A percentile compares a stretch with the other conserved stretches of the same genome.
Conservation (phyloP, 306 rosid genomes). For the Dalbergia cultrata region DNA sequence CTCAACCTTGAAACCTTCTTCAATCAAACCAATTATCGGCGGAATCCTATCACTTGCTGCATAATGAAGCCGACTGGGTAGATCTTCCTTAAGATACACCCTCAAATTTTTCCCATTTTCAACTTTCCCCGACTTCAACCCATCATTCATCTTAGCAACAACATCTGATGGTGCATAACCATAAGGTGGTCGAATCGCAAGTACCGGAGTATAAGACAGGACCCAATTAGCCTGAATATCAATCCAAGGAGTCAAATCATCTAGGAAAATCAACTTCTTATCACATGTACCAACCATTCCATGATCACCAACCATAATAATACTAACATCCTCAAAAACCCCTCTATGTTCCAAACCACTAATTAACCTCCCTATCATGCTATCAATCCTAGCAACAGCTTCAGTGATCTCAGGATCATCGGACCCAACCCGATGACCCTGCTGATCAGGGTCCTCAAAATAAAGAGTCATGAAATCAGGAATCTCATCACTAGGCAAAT, state of each 20-base stretch:
- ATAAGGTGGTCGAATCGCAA: slow-evolving; percentile 74
- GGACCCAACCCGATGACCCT: slow-evolving; percentile 90
- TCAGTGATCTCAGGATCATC: slow-evolving; percentile 89
- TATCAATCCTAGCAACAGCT: slow-evolving; percentile 83
- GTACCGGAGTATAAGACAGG: slow-evolving; percentile 67
- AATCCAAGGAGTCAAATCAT: slow-evolving; percentile 83
- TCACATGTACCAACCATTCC: slow-evolving; percentile 99
- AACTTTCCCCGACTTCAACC: slow-evolving; percentile 80
- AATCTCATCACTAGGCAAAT: slow-evolving; percentile 71
- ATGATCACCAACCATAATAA: slow-evolving; percentile 95
- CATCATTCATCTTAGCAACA: slow-evolving; percentile 82
- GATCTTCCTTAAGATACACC: slow-evolving; percentile 84
- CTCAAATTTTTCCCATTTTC: slow-evolving; percentile 76
- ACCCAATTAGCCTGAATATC: slow-evolving; percentile 75
- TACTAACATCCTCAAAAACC: slow-evolving; percentile 81
- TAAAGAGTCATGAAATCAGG: slow-evolving; percentile 92
- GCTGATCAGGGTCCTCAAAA: slow-evolving; percentile 99
- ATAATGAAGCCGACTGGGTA: slow-evolving; percentile 89
- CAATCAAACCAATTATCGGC: slow-evolving; percentile 77
- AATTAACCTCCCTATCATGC: slow-evolving; percentile 86
- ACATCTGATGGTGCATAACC: slow-evolving; percentile 56
- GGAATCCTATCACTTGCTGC: slow-evolving; percentile 73
- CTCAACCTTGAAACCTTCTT: slow-evolving; percentile 91
- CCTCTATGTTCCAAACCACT: slow-evolving; percentile 83
- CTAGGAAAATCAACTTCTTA: slow-evolving; percentile 75